Evolutionary conservation across 768 basidiomycete species (phyloP).

Genomic region (Ramaria rubella): DNA sequence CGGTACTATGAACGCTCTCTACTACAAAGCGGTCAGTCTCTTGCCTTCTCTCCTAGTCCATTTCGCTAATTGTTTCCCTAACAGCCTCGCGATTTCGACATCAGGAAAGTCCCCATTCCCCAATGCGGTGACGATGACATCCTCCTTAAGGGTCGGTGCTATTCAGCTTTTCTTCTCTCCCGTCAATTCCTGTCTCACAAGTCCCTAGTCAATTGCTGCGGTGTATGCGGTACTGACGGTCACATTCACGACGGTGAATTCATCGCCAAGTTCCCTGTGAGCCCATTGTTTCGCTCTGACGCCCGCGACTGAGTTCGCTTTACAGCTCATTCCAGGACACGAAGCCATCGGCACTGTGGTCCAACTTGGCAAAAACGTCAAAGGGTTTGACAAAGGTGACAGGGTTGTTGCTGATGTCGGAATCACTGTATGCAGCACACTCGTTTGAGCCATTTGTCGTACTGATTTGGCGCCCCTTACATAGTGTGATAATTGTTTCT

Average conservation of each 20-base stretch:
- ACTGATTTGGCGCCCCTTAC: neutral
- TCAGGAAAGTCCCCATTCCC: constrained; percentile 64
- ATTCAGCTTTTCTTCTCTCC: constrained; percentile 9
- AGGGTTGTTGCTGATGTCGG: constrained; percentile 81
- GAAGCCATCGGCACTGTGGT: constrained; percentile 70
- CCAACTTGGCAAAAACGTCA: constrained; percentile 73
- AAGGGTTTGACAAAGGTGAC: constrained; percentile 70
- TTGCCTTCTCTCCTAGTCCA: neutral
- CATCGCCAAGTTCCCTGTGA: constrained; percentile 61
- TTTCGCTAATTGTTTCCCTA: constrained; percentile 15
- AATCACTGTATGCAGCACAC: constrained; percentile 44
- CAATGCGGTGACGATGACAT: constrained; percentile 61
- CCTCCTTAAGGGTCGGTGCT: constrained; percentile 74
- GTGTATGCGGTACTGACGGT: constrained; percentile 57
- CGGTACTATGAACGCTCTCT: constrained; percentile 66
- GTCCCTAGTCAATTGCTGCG: constrained; percentile 37
- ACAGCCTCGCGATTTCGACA: constrained; percentile 59
- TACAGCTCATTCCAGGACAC: constrained; percentile 67
- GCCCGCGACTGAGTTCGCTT: constrained; percentile 12
- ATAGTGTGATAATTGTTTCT: constrained; percentile 84
- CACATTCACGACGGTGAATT: constrained; percentile 68
- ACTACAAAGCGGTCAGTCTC: constrained; percentile 53
- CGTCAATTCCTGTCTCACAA: constrained; percentile 10
- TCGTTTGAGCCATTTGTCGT: neutral
- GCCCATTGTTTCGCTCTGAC: constrained; percentile 17